These are phyloP conservation scores for Solanum ossicruentum DNA, from an alignment of 257 asterid species.

Conservation along the genomic window DNA sequence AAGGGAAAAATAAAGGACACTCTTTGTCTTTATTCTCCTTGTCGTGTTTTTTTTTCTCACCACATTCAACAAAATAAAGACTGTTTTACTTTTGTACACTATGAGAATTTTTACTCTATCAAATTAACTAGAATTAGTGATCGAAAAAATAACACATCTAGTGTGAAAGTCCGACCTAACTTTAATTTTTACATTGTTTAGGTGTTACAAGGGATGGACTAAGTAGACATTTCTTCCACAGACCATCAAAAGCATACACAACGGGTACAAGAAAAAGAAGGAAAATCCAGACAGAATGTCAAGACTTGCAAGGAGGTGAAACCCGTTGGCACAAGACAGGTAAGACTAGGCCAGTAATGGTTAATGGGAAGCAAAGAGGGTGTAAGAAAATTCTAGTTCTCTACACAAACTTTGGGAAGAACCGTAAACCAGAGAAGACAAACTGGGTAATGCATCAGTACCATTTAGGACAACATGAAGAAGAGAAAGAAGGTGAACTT, in stretches of 20 bases:
- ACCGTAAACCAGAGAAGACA: slow-evolving; percentile 89
- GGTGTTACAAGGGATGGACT: slow-evolving; percentile 94
- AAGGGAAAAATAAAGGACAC: neutral
- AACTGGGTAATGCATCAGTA: slow-evolving; percentile 99
- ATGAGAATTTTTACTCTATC: neutral
- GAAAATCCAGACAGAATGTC: slow-evolving; percentile 74
- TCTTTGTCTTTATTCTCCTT: slow-evolving; percentile 1
- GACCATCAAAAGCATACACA: slow-evolving; percentile 98
- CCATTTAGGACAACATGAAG: slow-evolving; percentile 84
- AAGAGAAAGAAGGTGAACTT: slow-evolving; percentile 89
- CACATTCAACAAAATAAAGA: neutral
- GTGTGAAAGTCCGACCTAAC: slow-evolving; percentile 37
- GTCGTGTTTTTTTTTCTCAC: neutral
- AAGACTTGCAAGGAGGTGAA: slow-evolving; percentile 86
- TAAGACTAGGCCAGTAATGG: slow-evolving; percentile 92
- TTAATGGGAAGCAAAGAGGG: slow-evolving; percentile 78
- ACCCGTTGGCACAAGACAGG: slow-evolving; percentile 99
- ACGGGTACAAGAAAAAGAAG: slow-evolving; percentile 96
- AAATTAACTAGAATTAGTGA: neutral
- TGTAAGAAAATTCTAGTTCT: slow-evolving; percentile 89
- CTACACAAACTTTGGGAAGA: slow-evolving; percentile 94
- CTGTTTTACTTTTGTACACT: neutral
- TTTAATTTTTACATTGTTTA: slow-evolving; percentile 15
- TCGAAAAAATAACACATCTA: neutral
- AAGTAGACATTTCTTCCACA: slow-evolving; percentile 89